Evolutionary conservation across 2,329 filamentous ascomycete genomes (phyloP).

Genomic region (Colletotrichum camelliae): DNA sequence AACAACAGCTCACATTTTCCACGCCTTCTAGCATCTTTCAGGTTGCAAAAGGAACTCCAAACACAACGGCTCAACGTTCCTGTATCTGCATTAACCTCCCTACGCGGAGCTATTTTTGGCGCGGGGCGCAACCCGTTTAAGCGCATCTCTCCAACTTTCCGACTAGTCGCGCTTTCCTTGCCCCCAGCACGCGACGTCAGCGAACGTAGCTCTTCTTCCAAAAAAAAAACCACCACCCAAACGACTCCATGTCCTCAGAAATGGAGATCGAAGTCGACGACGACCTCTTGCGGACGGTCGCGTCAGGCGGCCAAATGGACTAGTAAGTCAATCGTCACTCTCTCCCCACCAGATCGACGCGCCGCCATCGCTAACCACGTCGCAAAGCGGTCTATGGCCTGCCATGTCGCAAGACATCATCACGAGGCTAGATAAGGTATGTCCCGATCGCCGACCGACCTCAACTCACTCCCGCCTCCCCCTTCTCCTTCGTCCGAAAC

Average conservation of each 20-base stretch:
- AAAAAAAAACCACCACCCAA: background rate
- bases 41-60: background rate
- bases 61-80: background rate
- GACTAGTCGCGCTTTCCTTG: slow-evolving; percentile 3
- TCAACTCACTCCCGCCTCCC: background rate
- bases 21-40: background rate
- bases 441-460: background rate
- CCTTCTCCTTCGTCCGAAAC: background rate
- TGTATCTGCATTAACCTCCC: background rate
- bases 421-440: slow-evolving; percentile 68
- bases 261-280: slow-evolving; percentile 65
- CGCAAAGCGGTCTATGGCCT: slow-evolving; percentile 71
- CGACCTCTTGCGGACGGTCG: slow-evolving; percentile 52
- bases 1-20: background rate
- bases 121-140: background rate
- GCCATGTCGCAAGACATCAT: slow-evolving; percentile 69
- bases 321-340: slow-evolving; percentile 48
- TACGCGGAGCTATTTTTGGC: background rate
- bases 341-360: background rate
- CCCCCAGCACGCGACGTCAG: slow-evolving; percentile 16
- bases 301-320: slow-evolving; percentile 58
- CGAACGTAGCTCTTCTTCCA: background rate
- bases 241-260: slow-evolving; percentile 23
- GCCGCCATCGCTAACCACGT: slow-evolving; percentile 29
- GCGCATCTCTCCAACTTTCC: background rate